phyloP scores from a whole-genome alignment of 805 yeast genomes.

The Torulaspora gathmanii region DNA sequence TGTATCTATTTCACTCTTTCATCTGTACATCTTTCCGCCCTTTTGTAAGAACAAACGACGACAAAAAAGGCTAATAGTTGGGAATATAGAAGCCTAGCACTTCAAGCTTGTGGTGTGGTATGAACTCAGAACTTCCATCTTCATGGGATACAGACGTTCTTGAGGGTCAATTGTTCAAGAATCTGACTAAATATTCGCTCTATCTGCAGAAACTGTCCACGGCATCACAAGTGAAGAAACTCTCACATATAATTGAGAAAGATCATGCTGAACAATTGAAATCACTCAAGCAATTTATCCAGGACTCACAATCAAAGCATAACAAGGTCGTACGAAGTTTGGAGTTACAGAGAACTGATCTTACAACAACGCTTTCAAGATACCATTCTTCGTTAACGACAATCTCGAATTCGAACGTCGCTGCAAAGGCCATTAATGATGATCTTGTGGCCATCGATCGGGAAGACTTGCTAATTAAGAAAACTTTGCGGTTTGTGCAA shows the following conservation, averaged over 20 bases:
- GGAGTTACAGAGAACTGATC: slow-evolving; percentile 57
- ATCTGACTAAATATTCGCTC: slow-evolving; percentile 28
- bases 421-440: slow-evolving; percentile 63
- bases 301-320: slow-evolving; percentile 20
- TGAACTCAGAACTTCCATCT: slow-evolving; percentile 1
- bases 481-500: slow-evolving; percentile 59
- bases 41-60: not conserved
- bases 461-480: slow-evolving; percentile 60
- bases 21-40: not conserved
- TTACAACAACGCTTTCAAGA: slow-evolving; percentile 54
- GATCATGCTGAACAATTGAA: slow-evolving; percentile 19
- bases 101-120: not conserved
- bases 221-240: slow-evolving; percentile 29
- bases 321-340: slow-evolving; percentile 39
- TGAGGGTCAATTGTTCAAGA: slow-evolving; percentile 28
- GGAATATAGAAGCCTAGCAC: no score
- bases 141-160: slow-evolving; percentile 13
- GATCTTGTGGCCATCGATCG: slow-evolving; percentile 64
- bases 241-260: slow-evolving; percentile 19
- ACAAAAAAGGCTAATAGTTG: not conserved
- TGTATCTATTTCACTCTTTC: slow-evolving; percentile 5
- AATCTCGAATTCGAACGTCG: slow-evolving; percentile 55
- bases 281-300: slow-evolving; percentile 20
- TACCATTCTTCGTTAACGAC: slow-evolving; percentile 53
- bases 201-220: slow-evolving; percentile 30